Evolutionary conservation across 2,329 filamentous ascomycete genomes (phyloP).

Genomic region (Penicillium sp.): DNA sequence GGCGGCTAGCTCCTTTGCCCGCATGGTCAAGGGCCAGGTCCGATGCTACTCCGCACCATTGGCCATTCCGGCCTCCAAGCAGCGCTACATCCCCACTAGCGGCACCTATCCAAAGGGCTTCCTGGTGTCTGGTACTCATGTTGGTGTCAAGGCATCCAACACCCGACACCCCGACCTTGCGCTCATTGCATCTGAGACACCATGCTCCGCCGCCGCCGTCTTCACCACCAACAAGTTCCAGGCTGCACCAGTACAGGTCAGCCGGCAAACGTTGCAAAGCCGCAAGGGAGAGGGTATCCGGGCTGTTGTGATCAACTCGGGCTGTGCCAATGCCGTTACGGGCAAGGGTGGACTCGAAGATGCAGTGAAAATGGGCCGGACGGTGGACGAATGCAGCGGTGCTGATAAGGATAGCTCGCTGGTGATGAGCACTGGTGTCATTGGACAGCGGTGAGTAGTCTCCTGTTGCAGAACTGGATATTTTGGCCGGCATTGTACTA

Average conservation of each 20-base stretch:
- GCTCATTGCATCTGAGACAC: constrained; percentile 76
- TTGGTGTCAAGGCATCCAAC: constrained; percentile 90
- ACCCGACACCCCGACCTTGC: constrained; percentile 87
- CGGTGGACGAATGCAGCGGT: constrained; percentile 65
- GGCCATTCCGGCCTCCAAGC: constrained; percentile 69
- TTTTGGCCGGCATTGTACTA: background rate
- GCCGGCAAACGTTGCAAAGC: constrained; percentile 63
- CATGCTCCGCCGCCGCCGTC: constrained; percentile 82
- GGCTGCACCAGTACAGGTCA: constrained; percentile 87
- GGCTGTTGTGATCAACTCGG: constrained; percentile 87
- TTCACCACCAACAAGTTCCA: constrained; percentile 99
- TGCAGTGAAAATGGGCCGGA: constrained; percentile 73
- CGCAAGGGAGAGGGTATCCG: constrained; percentile 63
- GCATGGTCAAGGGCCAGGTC: constrained; percentile 38
- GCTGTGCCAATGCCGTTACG: constrained; percentile 95
- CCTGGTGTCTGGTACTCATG: constrained; percentile 76
- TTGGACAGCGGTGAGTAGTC: constrained; percentile 69
- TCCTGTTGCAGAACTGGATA: background rate
- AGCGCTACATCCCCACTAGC: constrained; percentile 78
- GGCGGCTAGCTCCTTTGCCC: constrained; percentile 29
- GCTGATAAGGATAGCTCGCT: constrained; percentile 59
- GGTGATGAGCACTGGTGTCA: constrained; percentile 98
- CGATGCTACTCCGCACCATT: constrained; percentile 44
- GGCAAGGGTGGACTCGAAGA: constrained; percentile 85
- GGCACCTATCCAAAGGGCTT: constrained; percentile 92